Evolutionary conservation across 176 grass and related monocot genomes (phyloP), one percentile per base, ranked within the genome.

Genomic region (Rhynchospora pubera): DNA sequence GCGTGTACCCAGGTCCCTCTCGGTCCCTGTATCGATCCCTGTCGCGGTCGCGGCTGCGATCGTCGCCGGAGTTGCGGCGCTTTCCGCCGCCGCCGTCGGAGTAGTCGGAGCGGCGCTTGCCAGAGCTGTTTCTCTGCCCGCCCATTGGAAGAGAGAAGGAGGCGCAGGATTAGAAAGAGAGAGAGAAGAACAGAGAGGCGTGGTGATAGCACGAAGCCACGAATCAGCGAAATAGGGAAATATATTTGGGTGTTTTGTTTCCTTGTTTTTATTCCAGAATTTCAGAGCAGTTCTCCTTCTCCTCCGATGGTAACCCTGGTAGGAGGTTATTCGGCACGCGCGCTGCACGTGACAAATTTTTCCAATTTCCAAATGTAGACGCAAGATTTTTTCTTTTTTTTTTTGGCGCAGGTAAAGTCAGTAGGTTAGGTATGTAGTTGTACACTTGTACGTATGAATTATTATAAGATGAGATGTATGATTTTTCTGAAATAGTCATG

Each of bases 1-100:
- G 94, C 66, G 84, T 82, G 85, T 93, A 97, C 14, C 88, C 85
- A 51, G 82, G 70, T 4, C 87, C 85, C 32, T 92, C 89, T 68
- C 90, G 85, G 77, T 88, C 90, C 44, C 90, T 88, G 86, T 91
- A 79, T 58, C 92, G 91, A 84, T 90, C 89, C 62, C 94, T 91
- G 26, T 87, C 78, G 30, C 91, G 85, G 62, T 89, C 95, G 72
- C 88, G 62, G 67, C 83, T 79, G 6, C 84, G 85, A 42, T 92
- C 95, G 52, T 92, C 94, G 80, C 92, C 92, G 52, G 87, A 87
- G 88, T 90, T 91, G 81, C 94, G 91, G 88, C 94, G 90, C 82
- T 97, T 97, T 14, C 88, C 81, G 16, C 95, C 87, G 79, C 92
- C 95, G 72, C 89, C 90, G 69, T 97, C 95, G 83, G 87, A 47